These are phyloP conservation scores for Xylariales sp. DNA, from an alignment of 2,329 filamentous ascomycete genomes.

Conservation along the genomic window DNA sequence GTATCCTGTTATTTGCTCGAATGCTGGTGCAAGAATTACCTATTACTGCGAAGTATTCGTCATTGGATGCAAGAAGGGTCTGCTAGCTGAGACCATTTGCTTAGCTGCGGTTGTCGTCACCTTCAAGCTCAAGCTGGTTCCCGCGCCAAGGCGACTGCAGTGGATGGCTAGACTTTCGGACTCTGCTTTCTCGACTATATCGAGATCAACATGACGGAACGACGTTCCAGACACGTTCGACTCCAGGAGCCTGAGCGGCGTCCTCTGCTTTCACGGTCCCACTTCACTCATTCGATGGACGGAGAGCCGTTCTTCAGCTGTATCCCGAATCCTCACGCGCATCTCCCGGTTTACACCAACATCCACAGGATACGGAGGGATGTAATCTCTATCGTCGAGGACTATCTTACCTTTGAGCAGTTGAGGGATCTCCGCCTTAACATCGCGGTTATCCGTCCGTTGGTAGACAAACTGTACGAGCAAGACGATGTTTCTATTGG, in stretches of 20 bases:
- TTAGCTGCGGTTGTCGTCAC: too few relatives aligned
- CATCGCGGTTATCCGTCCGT: conserved; percentile 69
- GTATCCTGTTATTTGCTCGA: too few relatives aligned
- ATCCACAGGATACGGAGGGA: conserved; percentile 68
- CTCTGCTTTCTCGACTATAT: too few relatives aligned
- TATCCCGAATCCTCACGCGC: conserved; percentile 52
- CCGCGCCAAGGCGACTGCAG: too few relatives aligned
- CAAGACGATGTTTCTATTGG: conserved; percentile 74
- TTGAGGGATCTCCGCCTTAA: conserved; percentile 79
- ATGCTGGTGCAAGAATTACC: too few relatives aligned
- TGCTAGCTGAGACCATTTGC: too few relatives aligned
- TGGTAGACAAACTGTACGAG: conserved; percentile 80
- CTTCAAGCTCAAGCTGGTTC: too few relatives aligned
- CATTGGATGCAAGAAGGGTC: too few relatives aligned
- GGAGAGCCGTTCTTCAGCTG: conserved; percentile 46
- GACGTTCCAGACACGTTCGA: conserved; percentile 9
- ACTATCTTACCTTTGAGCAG: conserved; percentile 66
- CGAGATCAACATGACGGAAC: conserved; percentile 13
- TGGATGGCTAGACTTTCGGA: too few relatives aligned
- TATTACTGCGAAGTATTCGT: too few relatives aligned
- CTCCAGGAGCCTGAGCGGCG: conserved; percentile 26
- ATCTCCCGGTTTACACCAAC: conserved; percentile 70
- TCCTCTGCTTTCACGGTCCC: conserved; percentile 32
- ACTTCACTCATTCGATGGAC: conserved; percentile 32
- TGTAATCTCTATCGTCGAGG: conserved; percentile 58